Evolutionary conservation across 2,329 filamentous ascomycete species (phyloP).

Genomic region (Aspergillus floridensis): DNA sequence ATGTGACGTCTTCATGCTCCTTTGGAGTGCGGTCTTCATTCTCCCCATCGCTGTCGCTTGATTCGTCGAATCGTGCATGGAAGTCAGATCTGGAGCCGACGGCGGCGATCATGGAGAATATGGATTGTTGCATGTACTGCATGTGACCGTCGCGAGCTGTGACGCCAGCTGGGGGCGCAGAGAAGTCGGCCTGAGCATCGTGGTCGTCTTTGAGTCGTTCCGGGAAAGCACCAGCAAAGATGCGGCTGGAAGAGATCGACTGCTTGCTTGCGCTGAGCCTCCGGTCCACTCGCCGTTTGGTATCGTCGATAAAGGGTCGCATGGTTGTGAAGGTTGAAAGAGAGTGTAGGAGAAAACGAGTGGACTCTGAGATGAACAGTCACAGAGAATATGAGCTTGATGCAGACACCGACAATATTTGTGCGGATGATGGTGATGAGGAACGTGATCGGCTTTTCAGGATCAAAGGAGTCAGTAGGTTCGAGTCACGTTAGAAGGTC

Average conservation of each 20-base stretch:
- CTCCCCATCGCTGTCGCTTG: conserved; percentile 73
- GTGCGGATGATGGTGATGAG: conserved; percentile 14
- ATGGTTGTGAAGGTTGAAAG: conserved; percentile 20
- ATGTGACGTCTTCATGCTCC: conserved; percentile 9
- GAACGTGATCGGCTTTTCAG: conserved; percentile 5
- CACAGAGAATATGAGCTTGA: background rate
- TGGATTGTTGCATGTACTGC: conserved; percentile 84
- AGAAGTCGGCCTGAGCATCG: conserved; percentile 61
- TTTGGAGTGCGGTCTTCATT: conserved; percentile 30
- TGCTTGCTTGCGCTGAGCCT: conserved; percentile 44
- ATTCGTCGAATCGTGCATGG: conserved; percentile 76
- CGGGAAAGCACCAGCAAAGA: conserved; percentile 54
- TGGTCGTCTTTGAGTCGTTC: conserved; percentile 58
- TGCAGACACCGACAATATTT: background rate
- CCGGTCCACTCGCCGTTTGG: conserved; percentile 43
- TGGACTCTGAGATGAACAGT: background rate
- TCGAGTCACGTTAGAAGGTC: conserved; percentile 10
- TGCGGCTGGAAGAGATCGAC: conserved; percentile 41
- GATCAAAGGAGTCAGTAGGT: conserved; percentile 11
- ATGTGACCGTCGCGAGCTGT: conserved; percentile 42
- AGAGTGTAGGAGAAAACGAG: background rate
- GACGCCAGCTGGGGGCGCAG: conserved; percentile 48
- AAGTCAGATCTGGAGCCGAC: conserved; percentile 81
- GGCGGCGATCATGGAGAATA: conserved; percentile 88
- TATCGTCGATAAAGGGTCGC: conserved; percentile 39